These are phyloP conservation scores for Periconia macrospinosa DNA, from an alignment of 2,329 filamentous ascomycete species.

Conservation along the genomic window DNA sequence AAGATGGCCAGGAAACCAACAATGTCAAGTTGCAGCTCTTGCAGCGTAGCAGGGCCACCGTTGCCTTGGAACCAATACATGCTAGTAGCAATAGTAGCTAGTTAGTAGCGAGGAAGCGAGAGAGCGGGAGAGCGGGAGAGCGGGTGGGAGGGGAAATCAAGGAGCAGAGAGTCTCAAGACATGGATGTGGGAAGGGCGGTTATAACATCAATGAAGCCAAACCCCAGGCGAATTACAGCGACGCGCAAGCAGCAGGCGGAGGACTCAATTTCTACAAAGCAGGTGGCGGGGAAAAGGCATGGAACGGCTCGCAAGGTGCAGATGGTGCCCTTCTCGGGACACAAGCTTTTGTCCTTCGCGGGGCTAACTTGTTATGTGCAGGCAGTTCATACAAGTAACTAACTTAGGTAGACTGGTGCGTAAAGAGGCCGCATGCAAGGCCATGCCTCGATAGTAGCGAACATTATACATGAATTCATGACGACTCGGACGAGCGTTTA, in stretches of 20 bases:
- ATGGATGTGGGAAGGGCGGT: constrained; percentile 23
- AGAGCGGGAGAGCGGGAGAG: constrained; percentile 6
- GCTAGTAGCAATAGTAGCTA: constrained; percentile 1
- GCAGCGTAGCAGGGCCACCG: constrained; percentile 23
- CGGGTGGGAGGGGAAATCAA: no score
- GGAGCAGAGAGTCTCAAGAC: constrained; percentile 20
- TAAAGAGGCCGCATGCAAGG: no score
- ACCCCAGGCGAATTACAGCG: constrained; percentile 16
- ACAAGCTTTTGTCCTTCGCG: no score
- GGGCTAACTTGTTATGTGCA: no score
- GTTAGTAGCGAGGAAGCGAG: constrained; percentile 7
- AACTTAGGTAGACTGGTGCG: no score
- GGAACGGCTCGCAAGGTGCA: no score
- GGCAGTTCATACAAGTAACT: no score
- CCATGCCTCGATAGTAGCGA: no score
- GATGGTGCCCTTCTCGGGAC: no score
- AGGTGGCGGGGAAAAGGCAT: not conserved
- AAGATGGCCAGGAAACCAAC: constrained; percentile 59
- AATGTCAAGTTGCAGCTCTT: constrained; percentile 55
- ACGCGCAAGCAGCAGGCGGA: constrained; percentile 18
- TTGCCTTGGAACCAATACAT: constrained; percentile 43
- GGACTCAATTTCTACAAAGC: no score
- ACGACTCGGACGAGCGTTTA: no score
- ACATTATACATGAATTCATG: no score
- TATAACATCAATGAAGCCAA: constrained; percentile 14